phyloP scores from a whole-genome alignment of 176 grass and related monocot genomes.

The Luzula sylvatica region DNA sequence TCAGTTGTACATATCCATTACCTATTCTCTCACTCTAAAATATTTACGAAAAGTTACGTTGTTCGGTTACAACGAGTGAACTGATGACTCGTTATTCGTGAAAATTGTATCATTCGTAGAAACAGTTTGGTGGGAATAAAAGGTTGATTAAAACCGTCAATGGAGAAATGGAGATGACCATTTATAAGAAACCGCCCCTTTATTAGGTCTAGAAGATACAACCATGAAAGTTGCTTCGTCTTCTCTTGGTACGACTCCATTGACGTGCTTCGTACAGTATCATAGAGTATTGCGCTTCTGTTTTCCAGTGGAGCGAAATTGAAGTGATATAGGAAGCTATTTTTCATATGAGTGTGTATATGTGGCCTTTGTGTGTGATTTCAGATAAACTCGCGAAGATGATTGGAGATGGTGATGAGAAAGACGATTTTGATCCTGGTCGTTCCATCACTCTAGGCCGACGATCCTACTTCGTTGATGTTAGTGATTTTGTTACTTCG shows the following conservation, averaged over 20 bases:
- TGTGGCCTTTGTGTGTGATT: constrained; percentile 75
- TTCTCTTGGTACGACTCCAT: not conserved
- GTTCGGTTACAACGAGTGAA: too few relatives aligned
- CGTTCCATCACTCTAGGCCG: constrained; percentile 20
- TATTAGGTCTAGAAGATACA: constrained; percentile 4
- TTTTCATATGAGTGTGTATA: constrained; percentile 22
- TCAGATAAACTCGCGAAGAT: constrained; percentile 77
- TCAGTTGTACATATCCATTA: not conserved
- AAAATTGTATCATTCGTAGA: not conserved
- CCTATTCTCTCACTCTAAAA: not conserved
- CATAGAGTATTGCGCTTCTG: too few relatives aligned
- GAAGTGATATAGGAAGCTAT: not conserved
- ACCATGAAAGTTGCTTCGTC: too few relatives aligned
- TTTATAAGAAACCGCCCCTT: not conserved
- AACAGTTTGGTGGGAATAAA: not conserved
- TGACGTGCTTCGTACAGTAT: not conserved
- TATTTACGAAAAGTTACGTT: not conserved
- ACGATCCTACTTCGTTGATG: constrained; percentile 57
- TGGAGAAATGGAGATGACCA: not conserved
- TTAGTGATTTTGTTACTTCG: constrained; percentile 21
- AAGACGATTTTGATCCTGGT: constrained; percentile 9
- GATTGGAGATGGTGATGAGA: constrained; percentile 31
- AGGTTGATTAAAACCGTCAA: not conserved
- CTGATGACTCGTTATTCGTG: too few relatives aligned
- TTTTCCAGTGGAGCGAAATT: not conserved